Evolutionary conservation across 495 filamentous ascomycete species (phyloP).

Genomic region (Polyplosphaeria fusca): DNA sequence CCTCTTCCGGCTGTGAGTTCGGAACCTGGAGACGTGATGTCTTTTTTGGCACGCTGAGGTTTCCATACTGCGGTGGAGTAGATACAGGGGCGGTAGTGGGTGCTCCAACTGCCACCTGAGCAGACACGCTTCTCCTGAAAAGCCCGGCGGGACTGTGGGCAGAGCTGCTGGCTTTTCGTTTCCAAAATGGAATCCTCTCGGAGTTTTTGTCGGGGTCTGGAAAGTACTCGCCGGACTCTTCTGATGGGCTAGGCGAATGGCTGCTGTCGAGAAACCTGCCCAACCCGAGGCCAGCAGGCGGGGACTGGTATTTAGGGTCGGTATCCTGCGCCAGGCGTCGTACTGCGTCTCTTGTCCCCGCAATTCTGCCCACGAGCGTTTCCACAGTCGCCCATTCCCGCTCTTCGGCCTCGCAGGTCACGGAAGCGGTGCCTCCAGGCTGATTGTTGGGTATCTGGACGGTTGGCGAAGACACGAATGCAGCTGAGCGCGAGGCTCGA

Average conservation of each 20-base stretch:
- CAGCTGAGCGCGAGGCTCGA: conserved; percentile 52
- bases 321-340: conserved; percentile 79
- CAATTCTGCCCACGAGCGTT: conserved; percentile 72
- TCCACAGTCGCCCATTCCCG: conserved; percentile 83
- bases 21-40: conserved; percentile 16
- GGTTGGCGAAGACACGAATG: conserved; percentile 22
- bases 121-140: conserved; percentile 47
- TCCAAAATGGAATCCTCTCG: conserved; percentile 74
- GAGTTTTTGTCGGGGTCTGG: conserved; percentile 36
- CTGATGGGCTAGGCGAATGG: conserved; percentile 38
- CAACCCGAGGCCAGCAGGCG: conserved; percentile 21
- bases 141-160: conserved; percentile 44
- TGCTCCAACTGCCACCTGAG: conserved; percentile 60
- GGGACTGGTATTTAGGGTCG: conserved; percentile 56
- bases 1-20: conserved; percentile 47
- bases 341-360: conserved; percentile 84
- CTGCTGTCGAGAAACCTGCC: conserved; percentile 26
- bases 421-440: conserved; percentile 5
- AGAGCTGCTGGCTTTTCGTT: conserved; percentile 67
- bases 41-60: conserved; percentile 42
- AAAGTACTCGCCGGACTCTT: conserved; percentile 45
- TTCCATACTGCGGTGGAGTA: conserved; percentile 40
- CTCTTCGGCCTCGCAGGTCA: conserved; percentile 55
- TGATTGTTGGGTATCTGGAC: conserved; percentile 15
- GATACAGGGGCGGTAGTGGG: conserved; percentile 40